Conservation (phyloP, 2,329 filamentous ascomycete species). For the Pseudopyricularia javanii region DNA sequence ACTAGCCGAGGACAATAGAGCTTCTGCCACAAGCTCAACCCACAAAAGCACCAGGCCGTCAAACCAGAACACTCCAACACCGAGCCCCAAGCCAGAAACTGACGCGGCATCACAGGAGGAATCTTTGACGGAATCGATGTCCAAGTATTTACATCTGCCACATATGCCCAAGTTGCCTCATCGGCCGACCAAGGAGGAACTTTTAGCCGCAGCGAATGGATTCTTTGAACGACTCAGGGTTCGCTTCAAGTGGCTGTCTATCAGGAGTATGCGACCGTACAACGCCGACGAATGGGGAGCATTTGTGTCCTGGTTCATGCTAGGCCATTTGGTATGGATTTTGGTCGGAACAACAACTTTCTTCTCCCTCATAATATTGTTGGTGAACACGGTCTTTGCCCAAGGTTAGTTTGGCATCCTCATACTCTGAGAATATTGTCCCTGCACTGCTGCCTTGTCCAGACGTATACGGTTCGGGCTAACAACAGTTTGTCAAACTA, state of each 20-base stretch:
- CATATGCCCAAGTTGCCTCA: constrained; percentile 62
- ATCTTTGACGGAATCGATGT: constrained; percentile 37
- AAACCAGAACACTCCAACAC: constrained; percentile 3
- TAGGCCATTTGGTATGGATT: constrained; percentile 90
- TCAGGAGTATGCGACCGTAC: constrained; percentile 85
- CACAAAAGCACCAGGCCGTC: constrained; percentile 4
- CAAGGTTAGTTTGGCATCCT: constrained; percentile 47
- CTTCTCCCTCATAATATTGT: constrained; percentile 79
- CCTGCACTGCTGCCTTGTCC: neutral
- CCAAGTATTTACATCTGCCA: constrained; percentile 45
- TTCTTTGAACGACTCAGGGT: constrained; percentile 87
- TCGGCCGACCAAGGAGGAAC: constrained; percentile 83
- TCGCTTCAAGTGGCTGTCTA: constrained; percentile 96
- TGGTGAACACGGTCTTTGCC: constrained; percentile 91
- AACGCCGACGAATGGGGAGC: constrained; percentile 94
- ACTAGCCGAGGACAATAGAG: neutral
- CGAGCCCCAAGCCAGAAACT: constrained; percentile 1
- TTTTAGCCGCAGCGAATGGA: constrained; percentile 79
- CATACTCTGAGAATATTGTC: neutral
- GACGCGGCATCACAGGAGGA: constrained; percentile 14
- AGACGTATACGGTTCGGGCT: neutral
- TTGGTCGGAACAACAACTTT: constrained; percentile 96
- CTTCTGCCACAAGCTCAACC: constrained; percentile 1
- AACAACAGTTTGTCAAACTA: constrained; percentile 16
- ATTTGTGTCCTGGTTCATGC: constrained; percentile 86